Base-by-base conservation (phyloP, 495 filamentous ascomycete genomes). In the Xylaria longipes region DNA sequence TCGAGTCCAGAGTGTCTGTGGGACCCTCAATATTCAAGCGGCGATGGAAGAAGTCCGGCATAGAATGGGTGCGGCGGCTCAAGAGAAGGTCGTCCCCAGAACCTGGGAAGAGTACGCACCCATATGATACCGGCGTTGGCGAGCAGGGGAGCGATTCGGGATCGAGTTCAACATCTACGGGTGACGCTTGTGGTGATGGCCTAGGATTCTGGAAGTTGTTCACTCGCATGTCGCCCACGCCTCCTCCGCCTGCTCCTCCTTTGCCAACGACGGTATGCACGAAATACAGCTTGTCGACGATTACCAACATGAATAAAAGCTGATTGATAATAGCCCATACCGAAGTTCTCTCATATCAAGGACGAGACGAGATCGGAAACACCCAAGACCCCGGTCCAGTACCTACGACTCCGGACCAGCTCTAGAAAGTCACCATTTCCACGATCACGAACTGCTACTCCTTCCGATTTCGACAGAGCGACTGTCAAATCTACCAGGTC, bases 51-150 rank as follows among this genome's bases (percentile, higher is more conserved):
- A 50, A 43, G 39, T 27, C 41, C 25, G 27, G 46, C 43, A 12
- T 5, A 14, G 12, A 3, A 22, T 66, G 37, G 62, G 41, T 48
- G 29, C 61, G 52, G 9, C 62, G 69, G 52, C 62, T 65, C 48
- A 60, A 33, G 41, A 54, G 43, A 43, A 65, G 62, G 50, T 33
- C 48, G n/a, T 58, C 37, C 17, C 50, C 37, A 14, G 62, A 64
- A 33, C 69, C 69, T 3, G 69, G 69, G 39, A 70, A 75, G 25
- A 77, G 75, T 43, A 79, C 73, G 20, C 73, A 79, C 25, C 77
- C 77, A 0, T 79, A 79, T 37, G 77, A 79, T 54, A 78, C 76
- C 9, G 71, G 71, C 2, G n/a, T 74, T 63, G 71, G 70, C 22
- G 58, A 33, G 39, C 45, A 60, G 1, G 64, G n/a, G 17, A 56